A percentile compares a stretch with the other conserved stretches of the same genome.
Conservation (phyloP, 2,329 filamentous ascomycete species). For the Furcasterigmium furcatum region DNA sequence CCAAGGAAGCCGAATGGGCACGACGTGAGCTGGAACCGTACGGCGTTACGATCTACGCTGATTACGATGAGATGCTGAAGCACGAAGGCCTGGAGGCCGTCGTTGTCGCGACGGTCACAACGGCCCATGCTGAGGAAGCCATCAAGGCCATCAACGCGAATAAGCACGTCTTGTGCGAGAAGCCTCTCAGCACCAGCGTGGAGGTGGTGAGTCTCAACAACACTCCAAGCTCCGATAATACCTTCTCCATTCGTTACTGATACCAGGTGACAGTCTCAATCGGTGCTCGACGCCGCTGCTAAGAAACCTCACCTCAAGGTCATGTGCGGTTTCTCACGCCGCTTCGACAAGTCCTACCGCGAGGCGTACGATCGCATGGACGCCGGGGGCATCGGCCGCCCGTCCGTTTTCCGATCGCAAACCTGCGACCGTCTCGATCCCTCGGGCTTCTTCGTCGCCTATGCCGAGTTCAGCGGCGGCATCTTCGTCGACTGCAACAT, state of each 20-base stretch:
- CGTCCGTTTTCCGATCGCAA: conserved; percentile 60
- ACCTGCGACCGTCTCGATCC: conserved; percentile 66
- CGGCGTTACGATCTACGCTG: conserved; percentile 37
- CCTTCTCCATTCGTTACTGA: neutral
- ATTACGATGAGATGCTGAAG: conserved; percentile 43
- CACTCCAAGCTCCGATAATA: no score
- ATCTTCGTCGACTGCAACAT: conserved; percentile 71
- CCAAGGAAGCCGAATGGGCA: conserved; percentile 40
- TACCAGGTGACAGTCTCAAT: conserved; percentile 43
- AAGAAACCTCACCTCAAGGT: conserved; percentile 59
- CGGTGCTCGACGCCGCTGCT: conserved; percentile 54
- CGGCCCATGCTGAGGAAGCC: conserved; percentile 54
- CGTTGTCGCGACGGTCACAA: conserved; percentile 37
- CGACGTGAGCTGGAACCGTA: conserved; percentile 36
- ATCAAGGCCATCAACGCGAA: conserved; percentile 51
- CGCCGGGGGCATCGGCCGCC: conserved; percentile 53
- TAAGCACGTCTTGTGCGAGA: conserved; percentile 57
- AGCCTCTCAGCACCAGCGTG: conserved; percentile 55
- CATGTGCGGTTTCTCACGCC: conserved; percentile 39
- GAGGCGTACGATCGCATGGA: conserved; percentile 52
- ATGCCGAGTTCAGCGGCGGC: conserved; percentile 62
- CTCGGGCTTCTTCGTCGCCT: conserved; percentile 64
- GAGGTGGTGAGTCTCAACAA: conserved; percentile 53
- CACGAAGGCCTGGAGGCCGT: conserved; percentile 35
- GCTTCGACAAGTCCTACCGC: conserved; percentile 63